Evolutionary conservation across 2,329 filamentous ascomycete species (phyloP), one percentile per base, ranked within the genome.

Genomic region (Purpureocillium lavendulum): DNA sequence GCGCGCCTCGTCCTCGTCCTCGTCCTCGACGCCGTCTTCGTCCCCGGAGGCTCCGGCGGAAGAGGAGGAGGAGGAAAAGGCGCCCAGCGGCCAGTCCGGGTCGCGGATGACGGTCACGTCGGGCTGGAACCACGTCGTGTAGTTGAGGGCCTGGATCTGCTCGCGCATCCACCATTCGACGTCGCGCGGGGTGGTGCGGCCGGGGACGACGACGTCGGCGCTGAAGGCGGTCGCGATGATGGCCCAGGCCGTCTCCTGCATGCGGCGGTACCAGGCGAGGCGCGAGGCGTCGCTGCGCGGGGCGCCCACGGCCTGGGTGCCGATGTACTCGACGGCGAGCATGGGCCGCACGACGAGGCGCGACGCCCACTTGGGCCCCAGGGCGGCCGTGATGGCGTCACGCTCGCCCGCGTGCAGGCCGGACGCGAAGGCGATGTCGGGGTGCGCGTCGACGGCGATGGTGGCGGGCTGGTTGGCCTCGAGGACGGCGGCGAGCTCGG

Each of bases 61-160:
- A n/a, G n/a, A n/a, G n/a, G n/a, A n/a, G n/a, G n/a, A n/a, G n/a
- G n/a, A n/a, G n/a, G n/a, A n/a, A n/a, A 43, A 47, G 1, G 47
- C 45, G 13, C 49, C 47, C 33, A 43, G 39, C 2, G 42, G 38
- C 8, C 35, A 42, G 2, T 48, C 35, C 33, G 39, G 30, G 30
- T 54, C 55, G 3, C 54, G 57, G 16, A 72, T 46, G 39, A 72
- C 60, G 35, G 54, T 62, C 13, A 72, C 67, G 39, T 55, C 2
- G 69, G 68, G 14, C 21, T 70, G 66, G 47, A 73, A 73, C 70
- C 70, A 73, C 4, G 69, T 72, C 6, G 65, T 68, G 53, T 70
- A 71, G 49, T 73, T 71, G 39, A 69, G 55, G 24, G 59, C 57
- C 21, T 26, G 21, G 21, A 26, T 26, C 21, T 26, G 21, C 21